Conservation (phyloP, 2,329 filamentous ascomycete species). For the Fusarium guadeloupense region DNA sequence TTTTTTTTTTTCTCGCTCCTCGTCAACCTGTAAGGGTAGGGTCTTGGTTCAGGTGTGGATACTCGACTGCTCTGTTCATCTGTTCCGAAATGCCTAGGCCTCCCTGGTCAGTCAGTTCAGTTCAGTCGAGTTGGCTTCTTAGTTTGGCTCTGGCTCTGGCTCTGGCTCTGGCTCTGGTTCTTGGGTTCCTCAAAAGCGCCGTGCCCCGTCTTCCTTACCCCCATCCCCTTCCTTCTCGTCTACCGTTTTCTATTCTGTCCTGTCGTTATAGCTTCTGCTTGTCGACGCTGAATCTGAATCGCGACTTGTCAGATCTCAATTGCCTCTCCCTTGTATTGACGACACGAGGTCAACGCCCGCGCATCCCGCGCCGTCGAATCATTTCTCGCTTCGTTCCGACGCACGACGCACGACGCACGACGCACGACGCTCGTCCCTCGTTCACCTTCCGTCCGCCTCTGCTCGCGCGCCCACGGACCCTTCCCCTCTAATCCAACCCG, state of each 20-base stretch:
- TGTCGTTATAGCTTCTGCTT: conserved; percentile 22
- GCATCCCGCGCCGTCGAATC: conserved; percentile 32
- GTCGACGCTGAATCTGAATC: conserved; percentile 11
- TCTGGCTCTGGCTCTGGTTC: too few relatives aligned
- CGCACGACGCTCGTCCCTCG: conserved; percentile 39
- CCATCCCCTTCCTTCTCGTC: conserved; percentile 36
- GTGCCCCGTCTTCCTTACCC: conserved; percentile 35
- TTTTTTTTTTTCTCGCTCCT: conserved; percentile 32
- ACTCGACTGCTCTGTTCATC: conserved; percentile 33
- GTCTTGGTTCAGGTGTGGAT: conserved; percentile 28
- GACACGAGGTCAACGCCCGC: conserved; percentile 28
- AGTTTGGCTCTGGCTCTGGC: too few relatives aligned
- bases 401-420: conserved; percentile 39
- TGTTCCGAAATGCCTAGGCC: conserved; percentile 30
- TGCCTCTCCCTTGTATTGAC: conserved; percentile 33
- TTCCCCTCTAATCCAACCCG: conserved; percentile 35
- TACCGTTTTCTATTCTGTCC: conserved; percentile 20
- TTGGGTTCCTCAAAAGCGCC: conserved; percentile 40
- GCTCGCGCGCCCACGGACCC: conserved; percentile 31
- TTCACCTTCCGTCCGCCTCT: conserved; percentile 22
- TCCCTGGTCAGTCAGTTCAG: conserved; percentile 33
- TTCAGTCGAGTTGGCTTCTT: conserved; percentile 31
- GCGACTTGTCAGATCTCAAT: conserved; percentile 28
- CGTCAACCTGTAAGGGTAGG: conserved; percentile 24
- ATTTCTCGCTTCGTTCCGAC: conserved; percentile 36